phyloP scores from a whole-genome alignment of 2,329 filamentous ascomycete species.

The Talaromyces sp. region DNA sequence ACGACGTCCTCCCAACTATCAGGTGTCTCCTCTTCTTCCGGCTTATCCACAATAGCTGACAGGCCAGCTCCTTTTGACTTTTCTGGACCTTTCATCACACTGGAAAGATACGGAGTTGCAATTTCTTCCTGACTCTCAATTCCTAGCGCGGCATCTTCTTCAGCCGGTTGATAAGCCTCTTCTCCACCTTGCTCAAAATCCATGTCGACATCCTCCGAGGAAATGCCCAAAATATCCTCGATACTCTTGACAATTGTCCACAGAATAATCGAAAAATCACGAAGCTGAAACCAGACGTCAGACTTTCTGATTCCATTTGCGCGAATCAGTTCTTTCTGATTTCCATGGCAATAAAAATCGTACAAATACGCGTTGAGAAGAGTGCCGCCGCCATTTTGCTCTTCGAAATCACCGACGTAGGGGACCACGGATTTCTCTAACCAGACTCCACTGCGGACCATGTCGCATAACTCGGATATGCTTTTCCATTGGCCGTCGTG shows the following conservation, averaged over 20 bases:
- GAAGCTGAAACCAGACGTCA: constrained; percentile 37
- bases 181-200: background rate
- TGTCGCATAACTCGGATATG: constrained; percentile 63
- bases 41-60: constrained; percentile 18
- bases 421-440: constrained; percentile 70
- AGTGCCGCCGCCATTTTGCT: constrained; percentile 42
- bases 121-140: background rate
- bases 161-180: background rate
- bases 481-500: constrained; percentile 56
- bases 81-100: background rate
- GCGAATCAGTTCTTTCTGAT: constrained; percentile 52
- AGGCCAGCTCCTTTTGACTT: background rate
- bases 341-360: constrained; percentile 73
- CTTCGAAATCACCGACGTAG: constrained; percentile 57
- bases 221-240: background rate
- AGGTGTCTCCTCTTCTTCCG: background rate
- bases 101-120: background rate
- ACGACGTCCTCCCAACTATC: constrained; percentile 2
- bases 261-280: constrained; percentile 5
- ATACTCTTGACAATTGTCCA: background rate
- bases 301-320: constrained; percentile 63
- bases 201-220: background rate
- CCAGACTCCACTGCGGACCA: constrained; percentile 63
- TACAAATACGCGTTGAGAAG: constrained; percentile 48
- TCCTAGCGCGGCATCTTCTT: background rate